phyloP scores from a whole-genome alignment of 371 early-diverging fungal genomes.

The Batrachochytrium dendrobatidis region DNA sequence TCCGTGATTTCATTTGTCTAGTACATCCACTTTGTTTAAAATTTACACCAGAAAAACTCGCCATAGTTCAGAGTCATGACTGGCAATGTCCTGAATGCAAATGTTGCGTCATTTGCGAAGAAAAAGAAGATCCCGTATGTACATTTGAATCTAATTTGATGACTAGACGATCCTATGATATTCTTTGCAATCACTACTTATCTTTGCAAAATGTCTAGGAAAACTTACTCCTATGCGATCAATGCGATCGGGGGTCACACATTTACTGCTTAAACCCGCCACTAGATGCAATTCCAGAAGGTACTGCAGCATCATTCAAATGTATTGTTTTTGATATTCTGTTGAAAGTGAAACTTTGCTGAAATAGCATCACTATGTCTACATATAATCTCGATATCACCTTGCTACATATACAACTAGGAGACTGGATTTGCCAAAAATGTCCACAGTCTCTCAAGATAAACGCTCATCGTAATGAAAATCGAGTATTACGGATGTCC shows the following conservation, averaged over 20 bases:
- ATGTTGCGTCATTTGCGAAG: constrained; percentile 12
- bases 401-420: neutral
- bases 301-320: neutral
- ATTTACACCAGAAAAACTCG: constrained; percentile 7
- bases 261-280: constrained; percentile 56
- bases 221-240: constrained; percentile 67
- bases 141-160: neutral
- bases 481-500: no score
- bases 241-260: constrained; percentile 74
- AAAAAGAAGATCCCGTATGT: constrained; percentile 4
- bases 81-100: constrained; percentile 25
- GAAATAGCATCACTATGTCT: neutral
- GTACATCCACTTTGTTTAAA: constrained; percentile 15
- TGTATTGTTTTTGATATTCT: neutral
- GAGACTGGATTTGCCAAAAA: neutral
- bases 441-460: neutral
- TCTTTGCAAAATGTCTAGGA: constrained; percentile 32
- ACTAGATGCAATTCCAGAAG: constrained; percentile 44
- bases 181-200: neutral
- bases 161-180: no score
- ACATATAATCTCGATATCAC: neutral
- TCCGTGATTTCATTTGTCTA: no score
- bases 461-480: neutral
- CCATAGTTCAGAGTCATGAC: neutral
- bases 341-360: neutral